These are phyloP conservation scores for Psidium friedrichsthalianum DNA, from an alignment of 345 rosid genomes.

Conservation along the genomic window DNA sequence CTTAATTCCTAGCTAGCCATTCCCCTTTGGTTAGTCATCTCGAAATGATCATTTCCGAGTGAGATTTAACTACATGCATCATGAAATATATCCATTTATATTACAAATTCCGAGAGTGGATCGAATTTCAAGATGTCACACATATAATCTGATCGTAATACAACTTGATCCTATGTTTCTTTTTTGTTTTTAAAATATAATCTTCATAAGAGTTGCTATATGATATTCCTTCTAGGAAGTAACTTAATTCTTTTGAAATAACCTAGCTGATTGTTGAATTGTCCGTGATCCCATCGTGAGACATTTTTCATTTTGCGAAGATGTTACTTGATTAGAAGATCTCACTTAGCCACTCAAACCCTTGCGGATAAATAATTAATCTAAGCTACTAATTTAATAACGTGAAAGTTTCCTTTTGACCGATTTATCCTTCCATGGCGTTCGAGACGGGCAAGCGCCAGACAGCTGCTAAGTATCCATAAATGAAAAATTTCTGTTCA, in stretches of 20 bases:
- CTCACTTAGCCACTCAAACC: too few species aligned
- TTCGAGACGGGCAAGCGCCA: not conserved
- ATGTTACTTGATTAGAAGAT: not conserved
- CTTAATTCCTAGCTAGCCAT: too few species aligned
- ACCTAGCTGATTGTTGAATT: not conserved
- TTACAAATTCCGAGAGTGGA: too few species aligned
- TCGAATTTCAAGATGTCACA: too few species aligned
- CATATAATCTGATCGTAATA: not conserved
- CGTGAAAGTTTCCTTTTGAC: not conserved
- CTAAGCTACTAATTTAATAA: not conserved
- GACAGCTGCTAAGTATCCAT: not conserved
- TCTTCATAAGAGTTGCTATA: not conserved
- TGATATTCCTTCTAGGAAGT: not conserved
- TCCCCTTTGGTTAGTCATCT: too few species aligned
- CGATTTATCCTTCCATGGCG: not conserved
- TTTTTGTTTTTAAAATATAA: not conserved
- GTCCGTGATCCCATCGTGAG: not conserved
- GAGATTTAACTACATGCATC: too few species aligned
- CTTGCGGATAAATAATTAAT: not conserved
- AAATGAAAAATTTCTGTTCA: not conserved
- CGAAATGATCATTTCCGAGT: too few species aligned
- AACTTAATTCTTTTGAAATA: too few species aligned
- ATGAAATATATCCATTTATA: too few species aligned
- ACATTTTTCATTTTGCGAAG: not conserved
- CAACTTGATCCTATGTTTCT: not conserved